Conservation (phyloP, 768 basidiomycete genomes). For the Podaxis mareebaensis region DNA sequence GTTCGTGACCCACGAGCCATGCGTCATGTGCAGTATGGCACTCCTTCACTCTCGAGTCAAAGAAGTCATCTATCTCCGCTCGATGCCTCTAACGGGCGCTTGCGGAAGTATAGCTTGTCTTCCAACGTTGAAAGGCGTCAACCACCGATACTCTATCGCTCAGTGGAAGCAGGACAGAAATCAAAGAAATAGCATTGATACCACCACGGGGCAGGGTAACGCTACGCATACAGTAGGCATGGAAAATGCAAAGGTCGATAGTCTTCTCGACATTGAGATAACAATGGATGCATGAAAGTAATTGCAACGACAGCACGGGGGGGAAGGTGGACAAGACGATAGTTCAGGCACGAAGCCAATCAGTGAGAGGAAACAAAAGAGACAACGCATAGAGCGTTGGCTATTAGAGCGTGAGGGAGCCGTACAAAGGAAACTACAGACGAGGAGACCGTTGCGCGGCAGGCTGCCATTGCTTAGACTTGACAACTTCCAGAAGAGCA, state of each 20-base stretch:
- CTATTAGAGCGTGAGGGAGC: slow-evolving; percentile 1
- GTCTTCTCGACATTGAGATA: slow-evolving; percentile 29
- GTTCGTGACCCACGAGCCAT: slow-evolving; percentile 95
- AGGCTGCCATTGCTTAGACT: slow-evolving; percentile 60
- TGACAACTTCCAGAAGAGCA: slow-evolving; percentile 48
- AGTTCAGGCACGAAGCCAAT: neutral
- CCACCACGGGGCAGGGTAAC: neutral
- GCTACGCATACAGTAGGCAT: slow-evolving; percentile 3
- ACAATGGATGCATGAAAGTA: slow-evolving; percentile 38
- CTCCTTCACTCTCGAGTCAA: slow-evolving; percentile 93
- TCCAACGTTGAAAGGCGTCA: slow-evolving; percentile 81
- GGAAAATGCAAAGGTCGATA: slow-evolving; percentile 14
- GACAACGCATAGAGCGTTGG: neutral
- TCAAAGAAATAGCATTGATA: neutral
- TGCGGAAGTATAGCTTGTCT: slow-evolving; percentile 79
- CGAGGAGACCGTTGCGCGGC: slow-evolving; percentile 29
- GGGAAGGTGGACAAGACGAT: neutral
- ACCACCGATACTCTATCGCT: slow-evolving; percentile 82
- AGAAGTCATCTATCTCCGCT: slow-evolving; percentile 73
- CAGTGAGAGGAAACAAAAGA: neutral
- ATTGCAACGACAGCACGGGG: neutral
- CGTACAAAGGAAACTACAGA: slow-evolving; percentile 23
- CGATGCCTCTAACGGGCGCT: slow-evolving; percentile 81
- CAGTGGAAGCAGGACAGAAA: slow-evolving; percentile 49
- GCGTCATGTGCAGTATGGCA: slow-evolving; percentile 98